Evolutionary conservation across 257 asterid species (phyloP).

Genomic region (Solanum lignicaule): DNA sequence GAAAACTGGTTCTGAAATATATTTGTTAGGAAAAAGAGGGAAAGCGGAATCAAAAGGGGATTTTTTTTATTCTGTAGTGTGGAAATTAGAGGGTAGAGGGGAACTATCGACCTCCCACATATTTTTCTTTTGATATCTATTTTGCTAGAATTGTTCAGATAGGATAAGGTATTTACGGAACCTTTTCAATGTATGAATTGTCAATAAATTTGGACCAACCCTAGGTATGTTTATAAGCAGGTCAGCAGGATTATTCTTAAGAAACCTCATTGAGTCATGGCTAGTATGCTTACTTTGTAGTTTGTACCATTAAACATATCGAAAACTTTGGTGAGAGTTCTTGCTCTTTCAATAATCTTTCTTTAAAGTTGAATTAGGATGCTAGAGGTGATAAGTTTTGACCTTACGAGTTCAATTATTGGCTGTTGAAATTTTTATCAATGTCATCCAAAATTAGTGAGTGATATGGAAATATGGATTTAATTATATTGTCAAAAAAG

Average conservation of each 20-base stretch:
- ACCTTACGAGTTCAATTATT: background rate
- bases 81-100: background rate
- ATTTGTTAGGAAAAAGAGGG: background rate
- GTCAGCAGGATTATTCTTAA: background rate
- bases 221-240: background rate
- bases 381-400: background rate
- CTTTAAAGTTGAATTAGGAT: background rate
- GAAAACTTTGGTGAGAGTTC: background rate
- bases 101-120: background rate
- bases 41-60: background rate
- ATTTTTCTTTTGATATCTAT: background rate
- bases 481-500: background rate
- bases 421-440: background rate
- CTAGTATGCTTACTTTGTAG: background rate
- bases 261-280: background rate
- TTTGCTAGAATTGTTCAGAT: background rate
- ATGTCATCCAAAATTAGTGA: background rate
- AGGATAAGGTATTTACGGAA: background rate
- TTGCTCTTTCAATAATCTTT: background rate
- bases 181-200: background rate
- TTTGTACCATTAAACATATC: background rate
- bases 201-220: background rate
- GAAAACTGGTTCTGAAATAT: background rate
- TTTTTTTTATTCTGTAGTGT: background rate
- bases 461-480: background rate